Evolutionary conservation across 2,329 filamentous ascomycete species (phyloP), one percentile per base, ranked within the genome.

Genomic region (Monilinia polystroma): DNA sequence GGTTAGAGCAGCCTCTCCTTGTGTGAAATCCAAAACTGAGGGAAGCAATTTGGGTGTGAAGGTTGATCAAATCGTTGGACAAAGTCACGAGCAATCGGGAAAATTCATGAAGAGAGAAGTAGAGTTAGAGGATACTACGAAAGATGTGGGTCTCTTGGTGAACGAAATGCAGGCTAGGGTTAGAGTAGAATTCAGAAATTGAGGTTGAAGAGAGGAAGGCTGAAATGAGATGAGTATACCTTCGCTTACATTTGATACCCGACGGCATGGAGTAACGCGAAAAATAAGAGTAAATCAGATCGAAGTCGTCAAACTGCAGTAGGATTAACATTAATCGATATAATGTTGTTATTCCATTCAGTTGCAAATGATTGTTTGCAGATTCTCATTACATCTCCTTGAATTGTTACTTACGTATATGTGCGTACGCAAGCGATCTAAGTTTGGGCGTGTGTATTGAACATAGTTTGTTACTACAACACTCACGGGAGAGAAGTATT

Each of bases 141-240:
- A 91, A 73, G 87, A 91, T 77, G 82, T 97, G 71, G 92, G 92
- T 1, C 94, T 92, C 73, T 92, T 89, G 78, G 87, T 97, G 67
- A 92, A 96, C 75, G 88, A 89, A 0, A 76, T 81, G 69, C 87
- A 91, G 74, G 91, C 86, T 12, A 86, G 79, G 70, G 84, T 97
- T 47, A 83, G 92, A 51, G 85, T 97, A 43, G 90, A 93, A 57
- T 45, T 71, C 32, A 70, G 68, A 66, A 69, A 67, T 70, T 57
- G 49, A 57, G 32, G 23, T 54, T 35, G 18, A 14, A 7, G 47
- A 26, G 58, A 23, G 2, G 11, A 18, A 29, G 14, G 49, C 14
- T 62, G 29, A 66, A 68, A n/a, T 58, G n/a, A 66, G 47, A 64
- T 57, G 51, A 55, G 49, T 51, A 58, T 65, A 60, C 35, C 54